A percentile compares a stretch with the other conserved stretches of the same genome.
phyloP scores from a whole-genome alignment of 768 basidiomycete species.

The Suillus bovinus region DNA sequence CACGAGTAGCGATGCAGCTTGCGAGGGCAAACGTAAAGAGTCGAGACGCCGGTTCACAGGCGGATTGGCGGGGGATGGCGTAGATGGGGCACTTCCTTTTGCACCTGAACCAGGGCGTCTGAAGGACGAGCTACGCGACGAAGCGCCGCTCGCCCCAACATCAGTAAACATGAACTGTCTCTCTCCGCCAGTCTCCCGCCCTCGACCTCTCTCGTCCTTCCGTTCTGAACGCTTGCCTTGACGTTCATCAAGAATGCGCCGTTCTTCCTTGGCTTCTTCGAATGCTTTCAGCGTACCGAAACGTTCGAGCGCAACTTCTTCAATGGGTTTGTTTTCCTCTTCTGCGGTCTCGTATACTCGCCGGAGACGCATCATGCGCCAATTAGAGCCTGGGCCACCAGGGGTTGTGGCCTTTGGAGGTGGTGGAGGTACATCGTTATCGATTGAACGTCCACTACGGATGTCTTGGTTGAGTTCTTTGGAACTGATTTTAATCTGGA shows the following conservation, averaged over 20 bases:
- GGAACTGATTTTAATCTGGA: conserved; percentile 59
- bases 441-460: conserved; percentile 41
- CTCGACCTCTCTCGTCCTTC: conserved; percentile 36
- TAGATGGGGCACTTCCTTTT: conserved; percentile 54
- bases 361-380: conserved; percentile 97
- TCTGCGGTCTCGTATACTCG: conserved; percentile 88
- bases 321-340: conserved; percentile 72
- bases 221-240: conserved; percentile 52
- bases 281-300: conserved; percentile 87
- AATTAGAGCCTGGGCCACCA: conserved; percentile 90
- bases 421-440: conserved; percentile 38
- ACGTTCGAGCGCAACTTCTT: conserved; percentile 84
- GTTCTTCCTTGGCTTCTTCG: conserved; percentile 86
- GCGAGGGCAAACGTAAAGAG: conserved; percentile 60
- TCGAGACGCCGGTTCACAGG: conserved; percentile 56
- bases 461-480: conserved; percentile 65
- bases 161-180: conserved; percentile 73
- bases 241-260: conserved; percentile 81
- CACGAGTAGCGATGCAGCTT: conserved; percentile 55
- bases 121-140: conserved; percentile 87
- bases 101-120: conserved; percentile 68
- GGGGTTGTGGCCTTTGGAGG: conserved; percentile 58
- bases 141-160: conserved; percentile 56
- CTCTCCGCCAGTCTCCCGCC: conserved; percentile 39
- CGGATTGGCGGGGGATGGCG: conserved; percentile 50